Percentiles rank a stretch among this genome's conserved stretches.
Conservation (phyloP, 139 green algal genomes). For the Coelastrella sp. region DNA sequence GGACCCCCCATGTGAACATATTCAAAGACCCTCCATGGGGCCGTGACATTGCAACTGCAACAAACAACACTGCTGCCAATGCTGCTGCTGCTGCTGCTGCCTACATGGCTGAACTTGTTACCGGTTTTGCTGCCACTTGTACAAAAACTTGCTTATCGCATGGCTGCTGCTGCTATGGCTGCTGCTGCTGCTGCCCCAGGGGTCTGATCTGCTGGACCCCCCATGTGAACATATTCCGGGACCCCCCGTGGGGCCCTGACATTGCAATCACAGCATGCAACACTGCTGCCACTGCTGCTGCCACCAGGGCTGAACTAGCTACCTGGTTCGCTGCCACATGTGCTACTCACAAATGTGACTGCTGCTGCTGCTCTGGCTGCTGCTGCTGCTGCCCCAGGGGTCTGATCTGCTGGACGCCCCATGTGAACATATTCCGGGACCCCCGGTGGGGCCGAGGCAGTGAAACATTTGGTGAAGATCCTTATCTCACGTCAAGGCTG, state of each 20-base stretch:
- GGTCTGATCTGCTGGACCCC: slow-evolving; percentile 44
- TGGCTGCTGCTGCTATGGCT: not conserved
- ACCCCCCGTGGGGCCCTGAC: slow-evolving; percentile 44
- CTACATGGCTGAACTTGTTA: too few species aligned
- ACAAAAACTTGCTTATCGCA: not conserved
- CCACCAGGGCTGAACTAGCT: not conserved
- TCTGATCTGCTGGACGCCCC: slow-evolving; percentile 46
- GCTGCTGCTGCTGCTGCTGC: too few species aligned
- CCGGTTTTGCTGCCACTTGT: too few species aligned
- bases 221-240: slow-evolving; percentile 46
- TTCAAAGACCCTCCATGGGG: too few species aligned
- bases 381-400: not conserved
- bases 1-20: slow-evolving; percentile 50
- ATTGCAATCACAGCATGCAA: too few species aligned
- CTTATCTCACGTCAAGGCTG: slow-evolving; percentile 13
- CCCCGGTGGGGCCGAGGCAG: slow-evolving; percentile 45
- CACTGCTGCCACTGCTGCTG: not conserved
- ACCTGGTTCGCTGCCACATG: not conserved
- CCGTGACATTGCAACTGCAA: slow-evolving; percentile 23
- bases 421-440: slow-evolving; percentile 47
- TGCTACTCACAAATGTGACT: not conserved
- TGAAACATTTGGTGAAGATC: slow-evolving; percentile 49
- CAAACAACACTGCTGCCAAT: too few species aligned
- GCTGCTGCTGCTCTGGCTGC: not conserved
- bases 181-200: not conserved